These are phyloP conservation scores for Monilinia fructicola DNA, from an alignment of 2,329 filamentous ascomycete species.

Conservation along the genomic window DNA sequence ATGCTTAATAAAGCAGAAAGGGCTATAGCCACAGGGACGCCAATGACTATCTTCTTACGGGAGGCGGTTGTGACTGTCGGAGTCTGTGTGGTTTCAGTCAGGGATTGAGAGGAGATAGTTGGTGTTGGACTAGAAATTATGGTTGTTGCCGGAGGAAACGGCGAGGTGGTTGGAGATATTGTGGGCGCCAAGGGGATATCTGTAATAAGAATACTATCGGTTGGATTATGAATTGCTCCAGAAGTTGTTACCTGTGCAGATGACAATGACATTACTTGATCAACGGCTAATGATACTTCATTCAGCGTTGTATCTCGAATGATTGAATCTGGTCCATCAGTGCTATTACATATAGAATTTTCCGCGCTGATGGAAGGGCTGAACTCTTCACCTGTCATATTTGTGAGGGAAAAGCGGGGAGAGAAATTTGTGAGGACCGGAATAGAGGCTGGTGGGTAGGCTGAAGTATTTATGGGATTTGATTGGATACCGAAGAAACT, in stretches of 20 bases:
- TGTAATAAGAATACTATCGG: not conserved
- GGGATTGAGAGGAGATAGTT: not conserved
- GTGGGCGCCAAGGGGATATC: constrained; percentile 7
- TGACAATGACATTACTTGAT: constrained; percentile 9
- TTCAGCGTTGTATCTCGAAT: constrained; percentile 15
- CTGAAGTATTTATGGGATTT: not conserved
- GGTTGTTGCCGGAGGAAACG: not conserved
- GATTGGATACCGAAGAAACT: constrained; percentile 25
- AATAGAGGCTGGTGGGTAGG: constrained; percentile 13
- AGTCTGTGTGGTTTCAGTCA: not conserved
- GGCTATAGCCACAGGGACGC: not conserved
- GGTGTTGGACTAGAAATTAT: not conserved
- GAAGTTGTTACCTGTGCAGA: constrained; percentile 14
- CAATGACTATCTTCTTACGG: not conserved
- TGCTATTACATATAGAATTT: constrained; percentile 7
- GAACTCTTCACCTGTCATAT: constrained; percentile 21
- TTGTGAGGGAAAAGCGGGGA: constrained; percentile 19
- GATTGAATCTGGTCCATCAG: constrained; percentile 14
- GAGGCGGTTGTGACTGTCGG: not conserved
- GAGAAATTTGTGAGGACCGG: constrained; percentile 22
- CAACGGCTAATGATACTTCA: constrained; percentile 14
- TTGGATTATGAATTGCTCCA: constrained; percentile 15
- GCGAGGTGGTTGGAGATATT: not conserved
- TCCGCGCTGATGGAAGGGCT: constrained; percentile 12
- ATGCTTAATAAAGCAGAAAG: not conserved